Evolutionary conservation across 1,284 basidiomycete species (phyloP).

Genomic region (Naganishia liquefaciens): DNA sequence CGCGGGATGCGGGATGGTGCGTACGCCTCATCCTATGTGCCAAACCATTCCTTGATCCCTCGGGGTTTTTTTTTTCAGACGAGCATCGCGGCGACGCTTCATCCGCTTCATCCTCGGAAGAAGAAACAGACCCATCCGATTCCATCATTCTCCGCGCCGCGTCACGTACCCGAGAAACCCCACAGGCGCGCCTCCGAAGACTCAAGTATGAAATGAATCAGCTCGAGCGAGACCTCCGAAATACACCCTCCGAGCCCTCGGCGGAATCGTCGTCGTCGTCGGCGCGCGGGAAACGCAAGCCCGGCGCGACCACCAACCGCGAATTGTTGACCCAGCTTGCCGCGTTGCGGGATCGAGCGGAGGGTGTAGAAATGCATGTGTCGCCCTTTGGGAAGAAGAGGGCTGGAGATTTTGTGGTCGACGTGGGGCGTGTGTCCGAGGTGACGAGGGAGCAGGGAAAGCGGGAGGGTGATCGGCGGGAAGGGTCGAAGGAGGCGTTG

Average conservation of each 20-base stretch:
- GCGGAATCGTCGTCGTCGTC: constrained; percentile 35
- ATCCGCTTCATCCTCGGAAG: not conserved
- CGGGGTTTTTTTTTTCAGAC: not conserved
- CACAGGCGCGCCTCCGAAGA: constrained; percentile 53
- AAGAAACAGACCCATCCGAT: not conserved
- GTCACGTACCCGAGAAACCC: constrained; percentile 44
- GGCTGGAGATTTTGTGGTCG: constrained; percentile 32
- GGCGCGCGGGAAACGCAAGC: constrained; percentile 13
- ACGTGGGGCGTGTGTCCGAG: constrained; percentile 11
- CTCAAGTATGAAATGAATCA: constrained; percentile 56
- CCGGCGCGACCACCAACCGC: constrained; percentile 28
- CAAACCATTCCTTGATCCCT: no score
- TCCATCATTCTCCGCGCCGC: constrained; percentile 8
- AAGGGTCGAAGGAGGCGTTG: not conserved
- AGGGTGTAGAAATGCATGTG: not conserved
- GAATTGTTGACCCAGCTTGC: constrained; percentile 45
- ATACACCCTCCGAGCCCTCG: constrained; percentile 9
- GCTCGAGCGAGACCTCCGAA: constrained; percentile 48
- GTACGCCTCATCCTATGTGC: no score
- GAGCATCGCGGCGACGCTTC: not conserved
- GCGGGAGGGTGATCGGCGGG: no score
- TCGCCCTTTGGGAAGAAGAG: constrained; percentile 54
- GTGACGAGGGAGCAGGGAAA: not conserved
- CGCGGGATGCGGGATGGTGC: not conserved
- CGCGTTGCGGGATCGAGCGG: constrained; percentile 40